A percentile compares a stretch with the other conserved stretches of the same genome.
These are phyloP conservation scores for Rubroboletus pulcherrimus DNA, from an alignment of 768 basidiomycete genomes.

Conservation along the genomic window DNA sequence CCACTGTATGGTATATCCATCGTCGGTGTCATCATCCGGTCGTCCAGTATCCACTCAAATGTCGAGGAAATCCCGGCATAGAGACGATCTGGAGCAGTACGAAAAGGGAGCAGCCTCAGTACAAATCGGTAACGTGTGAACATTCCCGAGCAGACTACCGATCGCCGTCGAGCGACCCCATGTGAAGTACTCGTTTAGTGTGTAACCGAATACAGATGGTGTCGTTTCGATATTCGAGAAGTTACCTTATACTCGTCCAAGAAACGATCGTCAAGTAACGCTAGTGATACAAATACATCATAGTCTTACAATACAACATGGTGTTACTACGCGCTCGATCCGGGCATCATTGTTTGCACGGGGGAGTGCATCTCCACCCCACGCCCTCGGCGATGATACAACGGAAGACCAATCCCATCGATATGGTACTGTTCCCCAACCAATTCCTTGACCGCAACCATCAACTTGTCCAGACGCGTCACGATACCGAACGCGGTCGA, in stretches of 20 bases:
- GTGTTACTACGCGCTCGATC: neutral
- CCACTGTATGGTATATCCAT: neutral
- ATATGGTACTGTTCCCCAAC: conserved; percentile 88
- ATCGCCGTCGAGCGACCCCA: too few relatives aligned
- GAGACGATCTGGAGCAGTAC: too few relatives aligned
- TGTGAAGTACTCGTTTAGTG: too few relatives aligned
- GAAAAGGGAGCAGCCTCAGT: too few relatives aligned
- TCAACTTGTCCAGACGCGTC: conserved; percentile 69
- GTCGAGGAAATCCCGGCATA: too few relatives aligned
- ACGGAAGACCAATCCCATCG: conserved; percentile 51
- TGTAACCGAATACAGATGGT: too few relatives aligned
- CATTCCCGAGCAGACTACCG: too few relatives aligned
- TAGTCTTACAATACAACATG: neutral
- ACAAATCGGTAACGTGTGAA: too few relatives aligned
- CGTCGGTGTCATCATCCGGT: too few relatives aligned
- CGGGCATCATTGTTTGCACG: neutral
- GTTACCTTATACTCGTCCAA: too few relatives aligned
- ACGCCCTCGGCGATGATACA: conserved; percentile 18
- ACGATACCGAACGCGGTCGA: conserved; percentile 67
- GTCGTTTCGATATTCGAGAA: too few relatives aligned
- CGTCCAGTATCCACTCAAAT: too few relatives aligned
- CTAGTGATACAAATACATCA: neutral
- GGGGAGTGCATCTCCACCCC: conserved; percentile 33
- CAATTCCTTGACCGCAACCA: conserved; percentile 80
- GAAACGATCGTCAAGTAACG: neutral